Base-by-base conservation (phyloP, 305 asterid species). In the Galium porrigens region DNA sequence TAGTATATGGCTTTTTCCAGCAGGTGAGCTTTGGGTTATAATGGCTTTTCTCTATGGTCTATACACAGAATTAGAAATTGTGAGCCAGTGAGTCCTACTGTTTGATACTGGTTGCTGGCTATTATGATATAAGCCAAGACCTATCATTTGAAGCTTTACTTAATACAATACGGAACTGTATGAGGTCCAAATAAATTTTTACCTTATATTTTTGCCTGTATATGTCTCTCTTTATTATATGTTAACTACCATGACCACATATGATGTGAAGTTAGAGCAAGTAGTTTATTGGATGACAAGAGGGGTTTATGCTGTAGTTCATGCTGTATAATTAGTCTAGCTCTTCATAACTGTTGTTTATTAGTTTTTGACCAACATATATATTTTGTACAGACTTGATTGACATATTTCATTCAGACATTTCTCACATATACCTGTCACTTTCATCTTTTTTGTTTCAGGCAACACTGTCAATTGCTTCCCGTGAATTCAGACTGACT, bases 1-100 rank as follows among this genome's bases (percentile, higher is more conserved):
- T 94, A 80, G 96, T 81, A 72, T 89, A 86, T 76, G 99, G 99
- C 25, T 94, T 86, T 81, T 89, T 94, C 79, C 89, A 81, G 83
- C 99, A 94, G 94, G 99, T 89, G 77, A 79, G 75, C 32, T 65
- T 67, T 27, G 64, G 63, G 2, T 69, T 12, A 18, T 57, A 6
- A 0, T 37, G 51, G 52, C n/a, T 22, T 54, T 63, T 46, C 12
- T 15, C 52, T 30, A 4, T 33, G 34, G 12, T 34, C 33, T 36
- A 63, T 27, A 6, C 3, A 30, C n/a, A 30, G 20, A 15, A 9
- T 7, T n/a, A 15, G 51, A 44, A 27, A 14, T 4, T 22, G 49
- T 17, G 58, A 18, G 9, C n/a, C 6, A 18, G 10, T 7, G 63
- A 5, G 37, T 30, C 1, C 5, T 44, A 34, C 3, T 1, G 2